These are phyloP conservation scores for Sporothrix humicola DNA, from an alignment of 2,329 filamentous ascomycete genomes.

Conservation along the genomic window DNA sequence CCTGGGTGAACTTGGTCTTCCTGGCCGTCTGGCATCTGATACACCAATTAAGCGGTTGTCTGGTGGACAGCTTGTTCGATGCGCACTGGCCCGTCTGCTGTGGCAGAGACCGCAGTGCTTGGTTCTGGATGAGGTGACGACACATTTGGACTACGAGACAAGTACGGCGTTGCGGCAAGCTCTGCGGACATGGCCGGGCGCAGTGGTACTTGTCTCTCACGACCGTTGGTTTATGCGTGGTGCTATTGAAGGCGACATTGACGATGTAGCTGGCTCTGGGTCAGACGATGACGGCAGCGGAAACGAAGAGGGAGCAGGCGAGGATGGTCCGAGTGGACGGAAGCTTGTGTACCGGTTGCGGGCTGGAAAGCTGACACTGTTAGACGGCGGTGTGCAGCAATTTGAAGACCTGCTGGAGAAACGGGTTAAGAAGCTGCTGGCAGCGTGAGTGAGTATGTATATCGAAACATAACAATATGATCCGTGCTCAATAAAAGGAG, in stretches of 20 bases:
- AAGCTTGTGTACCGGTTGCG: conserved; percentile 66
- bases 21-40: conserved; percentile 73
- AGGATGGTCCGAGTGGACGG: conserved; percentile 52
- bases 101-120: conserved; percentile 73
- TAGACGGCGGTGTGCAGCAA: conserved; percentile 66
- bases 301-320: conserved; percentile 54
- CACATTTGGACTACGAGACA: conserved; percentile 83
- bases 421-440: conserved; percentile 56
- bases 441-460: neutral
- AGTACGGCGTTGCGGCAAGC: conserved; percentile 73
- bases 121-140: conserved; percentile 81
- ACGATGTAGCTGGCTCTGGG: conserved; percentile 49
- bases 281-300: conserved; percentile 52
- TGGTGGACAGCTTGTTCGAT: conserved; percentile 75
- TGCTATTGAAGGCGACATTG: conserved; percentile 68
- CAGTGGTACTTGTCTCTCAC: conserved; percentile 78
- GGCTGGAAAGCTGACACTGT: conserved; percentile 58
- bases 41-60: conserved; percentile 75
- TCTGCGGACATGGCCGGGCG: conserved; percentile 71
- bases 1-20: conserved; percentile 71
- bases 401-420: conserved; percentile 70
- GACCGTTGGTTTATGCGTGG: conserved; percentile 81
- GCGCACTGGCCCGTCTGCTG: conserved; percentile 70
- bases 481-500: neutral
- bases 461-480: neutral